Percentiles rank a stretch among this genome's conserved stretches.
Conservation (phyloP, 208 protist species). For the Novymonas esmeraldas region DNA sequence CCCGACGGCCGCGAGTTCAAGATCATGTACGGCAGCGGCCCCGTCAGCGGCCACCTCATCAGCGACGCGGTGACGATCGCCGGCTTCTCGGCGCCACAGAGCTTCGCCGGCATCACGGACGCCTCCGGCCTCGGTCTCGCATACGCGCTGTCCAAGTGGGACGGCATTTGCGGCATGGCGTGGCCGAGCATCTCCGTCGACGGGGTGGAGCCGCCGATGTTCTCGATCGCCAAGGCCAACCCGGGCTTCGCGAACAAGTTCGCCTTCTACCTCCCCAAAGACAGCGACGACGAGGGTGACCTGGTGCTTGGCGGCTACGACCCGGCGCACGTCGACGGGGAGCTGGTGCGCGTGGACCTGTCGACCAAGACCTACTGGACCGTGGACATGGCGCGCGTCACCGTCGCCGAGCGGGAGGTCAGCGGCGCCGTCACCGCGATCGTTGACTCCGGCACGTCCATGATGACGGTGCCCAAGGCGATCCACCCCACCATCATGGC, state of each 20-base stretch:
- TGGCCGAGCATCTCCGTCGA: slow-evolving; percentile 89
- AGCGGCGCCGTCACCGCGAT: slow-evolving; percentile 48
- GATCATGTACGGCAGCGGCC: slow-evolving; percentile 94
- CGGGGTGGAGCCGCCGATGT: slow-evolving; percentile 75
- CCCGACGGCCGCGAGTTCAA: slow-evolving; percentile 86
- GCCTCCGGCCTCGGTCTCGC: slow-evolving; percentile 80
- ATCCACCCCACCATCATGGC: slow-evolving; percentile 49
- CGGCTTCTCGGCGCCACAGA: slow-evolving; percentile 65
- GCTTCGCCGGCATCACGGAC: slow-evolving; percentile 89
- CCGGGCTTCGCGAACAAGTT: slow-evolving; percentile 55
- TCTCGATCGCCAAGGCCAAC: slow-evolving; percentile 45
- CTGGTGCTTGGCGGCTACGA: slow-evolving; percentile 91
- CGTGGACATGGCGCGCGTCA: slow-evolving; percentile 56
- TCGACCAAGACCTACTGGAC: no score
- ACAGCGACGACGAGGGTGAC: slow-evolving; percentile 50
- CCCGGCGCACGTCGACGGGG: slow-evolving; percentile 62
- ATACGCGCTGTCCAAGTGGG: slow-evolving; percentile 93
- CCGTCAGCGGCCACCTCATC: slow-evolving; percentile 88
- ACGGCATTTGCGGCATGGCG: slow-evolving; percentile 86
- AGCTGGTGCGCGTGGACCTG: no score
- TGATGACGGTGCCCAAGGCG: slow-evolving; percentile 88
- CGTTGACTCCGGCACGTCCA: slow-evolving; percentile 95
- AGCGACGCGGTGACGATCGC: slow-evolving; percentile 85
- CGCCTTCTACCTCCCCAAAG: slow-evolving; percentile 78
- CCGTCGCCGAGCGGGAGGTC: slow-evolving; percentile 53